Base-by-base conservation (phyloP, 169 alveolate genomes). In the Plasmodium blacklocki region DNA sequence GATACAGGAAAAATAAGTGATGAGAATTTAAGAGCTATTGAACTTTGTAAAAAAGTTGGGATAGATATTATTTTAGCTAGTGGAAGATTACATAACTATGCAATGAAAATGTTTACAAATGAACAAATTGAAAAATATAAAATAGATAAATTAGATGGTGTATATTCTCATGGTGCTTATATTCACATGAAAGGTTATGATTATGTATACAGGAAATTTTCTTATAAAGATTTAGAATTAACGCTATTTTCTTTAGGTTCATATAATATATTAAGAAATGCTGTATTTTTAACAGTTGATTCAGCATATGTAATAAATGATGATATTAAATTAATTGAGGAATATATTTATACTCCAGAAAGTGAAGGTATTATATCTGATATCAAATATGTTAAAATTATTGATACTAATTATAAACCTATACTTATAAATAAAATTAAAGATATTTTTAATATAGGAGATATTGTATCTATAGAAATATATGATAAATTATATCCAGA, bases 21-120 rank as follows among this genome's bases (percentile, higher is more conserved):
- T n/a, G 71, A 18, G 5, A 78, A 78, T 59, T 50, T 78, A 29
- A 64, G 1, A 26, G 80, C 89, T 3, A 78, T 78, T 3, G 9
- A 54, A 2, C 2, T 47, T 7, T 75, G 78, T 21, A 78, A 52
- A 49, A 54, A 59, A 14, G 14, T 29, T n/a, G 89, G 89, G 9
- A 50, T 78, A 15, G 67, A 78, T 14, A 76, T 78, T n/a, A 78
- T 78, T 29, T 70, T 78, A 1, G 89, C 89, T 21, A 78, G 78
- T 1, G 89, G 89, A 7, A 64, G 45, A 50, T 52, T 64, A 43
- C 60, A 66, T 11, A 5, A 15, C 1, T 12, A 49, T 32, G 60
- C 72, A 1, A 26, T 78, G 56, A 18, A 70, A 15, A 47, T 78
- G 71, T 78, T 78, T 23, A 50, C 75, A 64, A 19, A 64, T 21